phyloP scores from a whole-genome alignment of 2,329 filamentous ascomycete species.

The Botryotinia calthae region DNA sequence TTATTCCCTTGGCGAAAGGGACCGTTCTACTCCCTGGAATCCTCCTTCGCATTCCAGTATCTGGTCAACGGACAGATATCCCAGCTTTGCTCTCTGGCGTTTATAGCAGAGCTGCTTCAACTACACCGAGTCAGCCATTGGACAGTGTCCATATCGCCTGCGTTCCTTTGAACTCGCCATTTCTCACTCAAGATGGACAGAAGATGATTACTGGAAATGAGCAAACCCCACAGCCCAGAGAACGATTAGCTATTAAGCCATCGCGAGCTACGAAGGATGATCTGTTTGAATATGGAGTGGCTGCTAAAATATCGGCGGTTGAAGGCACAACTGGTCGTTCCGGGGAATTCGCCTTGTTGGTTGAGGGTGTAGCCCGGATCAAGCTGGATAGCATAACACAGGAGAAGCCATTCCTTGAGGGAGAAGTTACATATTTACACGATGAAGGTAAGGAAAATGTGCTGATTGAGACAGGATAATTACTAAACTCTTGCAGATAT shows the following conservation, averaged over 20 bases:
- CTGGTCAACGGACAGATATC: constrained; percentile 77
- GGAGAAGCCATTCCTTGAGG: constrained; percentile 84
- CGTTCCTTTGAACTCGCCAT: constrained; percentile 76
- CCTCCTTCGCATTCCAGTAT: constrained; percentile 79
- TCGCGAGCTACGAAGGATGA: constrained; percentile 64
- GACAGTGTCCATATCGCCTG: constrained; percentile 78
- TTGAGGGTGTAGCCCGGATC: constrained; percentile 80
- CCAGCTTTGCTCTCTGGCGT: constrained; percentile 82
- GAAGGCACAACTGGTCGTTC: constrained; percentile 63
- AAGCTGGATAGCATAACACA: constrained; percentile 70
- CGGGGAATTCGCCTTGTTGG: constrained; percentile 76
- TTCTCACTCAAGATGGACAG: constrained; percentile 72
- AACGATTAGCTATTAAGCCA: constrained; percentile 50
- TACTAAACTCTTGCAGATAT: constrained; percentile 32
- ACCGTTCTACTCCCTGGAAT: constrained; percentile 83
- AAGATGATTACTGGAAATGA: constrained; percentile 67
- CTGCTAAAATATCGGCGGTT: constrained; percentile 74
- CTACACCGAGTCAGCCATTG: constrained; percentile 61
- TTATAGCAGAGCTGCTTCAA: constrained; percentile 71
- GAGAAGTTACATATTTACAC: constrained; percentile 67
- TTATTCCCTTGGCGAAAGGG: constrained; percentile 79
- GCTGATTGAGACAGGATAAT: constrained; percentile 4
- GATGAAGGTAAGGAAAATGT: constrained; percentile 57
- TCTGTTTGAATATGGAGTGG: constrained; percentile 78
- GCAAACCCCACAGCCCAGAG: constrained; percentile 39